Evolutionary conservation across 2,329 filamentous ascomycete species (phyloP), one percentile per base, ranked within the genome.

Genomic region (Colletotrichum sp.): DNA sequence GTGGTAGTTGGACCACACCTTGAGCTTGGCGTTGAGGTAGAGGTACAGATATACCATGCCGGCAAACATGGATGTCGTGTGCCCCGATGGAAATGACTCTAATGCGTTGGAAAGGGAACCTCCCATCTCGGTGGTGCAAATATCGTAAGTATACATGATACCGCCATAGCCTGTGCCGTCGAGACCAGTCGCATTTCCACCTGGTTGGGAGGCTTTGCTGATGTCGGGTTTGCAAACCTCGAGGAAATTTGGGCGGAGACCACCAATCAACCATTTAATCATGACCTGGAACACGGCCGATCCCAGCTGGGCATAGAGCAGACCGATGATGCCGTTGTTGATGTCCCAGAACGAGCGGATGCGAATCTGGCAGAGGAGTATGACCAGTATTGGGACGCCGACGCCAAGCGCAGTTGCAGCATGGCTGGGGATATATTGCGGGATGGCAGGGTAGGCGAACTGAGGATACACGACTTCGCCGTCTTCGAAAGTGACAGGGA

Each of bases 1-100:
- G 81, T 95, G 94, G 82, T 94, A 93, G 86, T 95, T 93, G 77
- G 90, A 86, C 80, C 92, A 95, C 73, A 95, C 90, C 87, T 95
- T 95, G 78, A 95, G 88, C 86, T 95, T 95, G 68, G 92, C 94
- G 82, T 95, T 95, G 60, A 96, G 90, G 85, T 95, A 96, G 4
- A 95, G 86, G 78, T 89, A 93, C 5, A 95, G 85, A 81, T 91
- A 95, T 21, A 94, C 88, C 79, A 95, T 94, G 13, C 93, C 93
- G 0, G 92, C 93, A 75, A 95, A 95, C 0, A 93, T 93, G 3
- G 93, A 93, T 0, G 94, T 94, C 4, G 92, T 92, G 83, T 96
- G 94, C 1, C 94, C 94, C 2, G 91, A 94, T 0, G 94, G 94
- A 83, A 96, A 93, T 0, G 92, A 93, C 80, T 95, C 92, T 0